A percentile compares a stretch with the other conserved stretches of the same genome.
Evolutionary conservation across 805 yeast genomes (phyloP).

Genomic region (Saccharomycopsis sp.): DNA sequence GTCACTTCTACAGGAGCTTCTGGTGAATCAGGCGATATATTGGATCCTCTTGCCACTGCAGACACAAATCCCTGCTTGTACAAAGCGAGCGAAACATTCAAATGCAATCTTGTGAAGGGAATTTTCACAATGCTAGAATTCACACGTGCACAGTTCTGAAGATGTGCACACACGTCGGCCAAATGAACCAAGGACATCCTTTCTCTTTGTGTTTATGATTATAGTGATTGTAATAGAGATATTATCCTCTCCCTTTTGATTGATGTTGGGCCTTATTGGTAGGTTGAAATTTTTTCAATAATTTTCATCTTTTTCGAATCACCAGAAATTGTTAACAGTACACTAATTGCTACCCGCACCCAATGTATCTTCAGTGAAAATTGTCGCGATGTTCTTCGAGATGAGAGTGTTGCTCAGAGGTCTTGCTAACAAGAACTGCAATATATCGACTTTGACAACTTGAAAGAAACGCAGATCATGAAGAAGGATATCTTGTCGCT

Average conservation of each 20-base stretch:
- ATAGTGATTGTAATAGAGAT: not conserved
- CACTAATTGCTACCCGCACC: not conserved
- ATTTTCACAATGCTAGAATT: slow-evolving; percentile 67
- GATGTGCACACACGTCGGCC: slow-evolving; percentile 79
- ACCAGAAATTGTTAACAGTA: not conserved
- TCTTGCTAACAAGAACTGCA: no score
- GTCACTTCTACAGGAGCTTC: slow-evolving; percentile 66
- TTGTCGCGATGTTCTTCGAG: no score
- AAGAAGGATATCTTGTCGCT: not conserved
- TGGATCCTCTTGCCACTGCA: slow-evolving; percentile 78
- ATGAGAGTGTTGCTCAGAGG: no score
- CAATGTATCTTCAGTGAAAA: not conserved
- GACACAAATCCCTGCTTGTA: slow-evolving; percentile 88
- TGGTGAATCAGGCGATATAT: slow-evolving; percentile 68
- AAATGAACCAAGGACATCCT: slow-evolving; percentile 82
- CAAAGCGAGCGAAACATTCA: slow-evolving; percentile 76
- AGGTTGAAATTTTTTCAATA: not conserved
- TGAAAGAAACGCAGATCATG: no score
- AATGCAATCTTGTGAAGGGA: slow-evolving; percentile 76
- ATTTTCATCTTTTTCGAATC: not conserved
- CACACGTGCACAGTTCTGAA: slow-evolving; percentile 81
- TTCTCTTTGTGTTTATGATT: not conserved
- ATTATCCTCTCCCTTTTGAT: not conserved
- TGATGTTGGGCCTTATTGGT: not conserved
- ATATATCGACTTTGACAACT: no score